Evolutionary conservation across 768 basidiomycete species (phyloP), one percentile per base, ranked within the genome.

Genomic region (Candolleomyces efflorescens): DNA sequence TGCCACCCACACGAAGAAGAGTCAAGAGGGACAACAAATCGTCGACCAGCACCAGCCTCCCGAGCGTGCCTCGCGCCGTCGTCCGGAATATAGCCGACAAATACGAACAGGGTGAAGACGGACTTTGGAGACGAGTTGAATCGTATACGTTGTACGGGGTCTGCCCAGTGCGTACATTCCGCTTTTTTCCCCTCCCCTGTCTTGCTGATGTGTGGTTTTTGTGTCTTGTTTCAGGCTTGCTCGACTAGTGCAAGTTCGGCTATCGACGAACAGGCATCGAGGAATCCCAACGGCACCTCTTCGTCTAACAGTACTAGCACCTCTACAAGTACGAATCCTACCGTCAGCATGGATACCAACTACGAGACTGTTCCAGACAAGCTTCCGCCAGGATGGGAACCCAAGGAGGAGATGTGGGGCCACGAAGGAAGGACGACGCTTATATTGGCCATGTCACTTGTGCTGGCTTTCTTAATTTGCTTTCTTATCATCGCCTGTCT

Each of bases 61-160:
- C 53, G 7, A 41, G 54, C 56, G 37, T 37, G 53, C 47, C 49
- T 36, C 54, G 55, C 41, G 47, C 54, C 39, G 23, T 63, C 38
- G 32, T 59, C 39, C 67, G 69, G 56, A 65, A 65, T 54, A 56
- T 89, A n/a, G 83, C 88, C 24, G 78, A 81, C 65, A 82, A 72
- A 64, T 90, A 78, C 67, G 69, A 73, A 39, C 65, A 75, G 61
- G 82, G 73, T n/a, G 38, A 69, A 11, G 84, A 87, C 72, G 82
- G 80, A 3, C 62, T 73, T 54, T 89, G 87, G 87, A 77, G 79
- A 44, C 82, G 76, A 66, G 74, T 80, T 2, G 71, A 74, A 9
- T 62, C 66, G 24, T 90, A 85, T 72, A 81, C 84, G 12, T 70
- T 89, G 39, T 89, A 85, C 63, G 89, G 89, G n/a, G 74, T 86